Conservation (phyloP, 2,329 filamentous ascomycete genomes). For the Penicillium sp. region DNA sequence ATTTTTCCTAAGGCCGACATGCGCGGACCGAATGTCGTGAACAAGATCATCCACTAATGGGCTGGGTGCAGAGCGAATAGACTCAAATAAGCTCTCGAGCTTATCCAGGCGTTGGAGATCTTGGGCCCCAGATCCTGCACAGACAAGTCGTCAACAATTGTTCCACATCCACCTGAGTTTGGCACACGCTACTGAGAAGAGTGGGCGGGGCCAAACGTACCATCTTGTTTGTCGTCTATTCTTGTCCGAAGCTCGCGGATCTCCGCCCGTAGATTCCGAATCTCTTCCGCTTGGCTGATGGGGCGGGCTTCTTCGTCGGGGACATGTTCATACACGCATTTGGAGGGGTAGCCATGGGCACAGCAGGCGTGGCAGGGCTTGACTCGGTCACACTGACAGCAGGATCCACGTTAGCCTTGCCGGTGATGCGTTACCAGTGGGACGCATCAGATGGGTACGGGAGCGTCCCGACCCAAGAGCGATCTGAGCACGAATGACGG, state of each 20-base stretch:
- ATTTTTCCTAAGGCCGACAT: slow-evolving; percentile 17
- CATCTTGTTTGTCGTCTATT: slow-evolving; percentile 24
- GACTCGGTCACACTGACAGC: slow-evolving; percentile 37
- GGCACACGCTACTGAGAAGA: neutral
- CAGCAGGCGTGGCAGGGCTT: slow-evolving; percentile 41
- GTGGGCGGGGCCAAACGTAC: slow-evolving; percentile 16
- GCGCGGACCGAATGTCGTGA: slow-evolving; percentile 27
- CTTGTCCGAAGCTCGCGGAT: slow-evolving; percentile 31
- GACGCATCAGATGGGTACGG: slow-evolving; percentile 6
- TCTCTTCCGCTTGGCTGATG: slow-evolving; percentile 38
- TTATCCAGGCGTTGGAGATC: slow-evolving; percentile 28
- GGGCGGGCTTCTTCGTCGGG: slow-evolving; percentile 34
- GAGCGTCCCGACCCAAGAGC: slow-evolving; percentile 10
- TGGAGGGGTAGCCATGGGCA: slow-evolving; percentile 39
- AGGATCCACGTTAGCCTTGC: slow-evolving; percentile 16
- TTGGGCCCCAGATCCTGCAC: slow-evolving; percentile 17
- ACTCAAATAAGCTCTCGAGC: slow-evolving; percentile 34
- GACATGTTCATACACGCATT: slow-evolving; percentile 36
- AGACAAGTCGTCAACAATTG: neutral
- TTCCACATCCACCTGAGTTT: neutral
- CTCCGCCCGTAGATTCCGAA: slow-evolving; percentile 34
- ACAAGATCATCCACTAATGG: slow-evolving; percentile 31
- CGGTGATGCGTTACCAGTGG: neutral
- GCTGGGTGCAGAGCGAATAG: slow-evolving; percentile 34
- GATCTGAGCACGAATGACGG: slow-evolving; percentile 20